A percentile compares a stretch with the other conserved stretches of the same genome.
These are phyloP conservation scores for Phenoliferia sp. DNA, from an alignment of 1,284 basidiomycete genomes.

Conservation along the genomic window DNA sequence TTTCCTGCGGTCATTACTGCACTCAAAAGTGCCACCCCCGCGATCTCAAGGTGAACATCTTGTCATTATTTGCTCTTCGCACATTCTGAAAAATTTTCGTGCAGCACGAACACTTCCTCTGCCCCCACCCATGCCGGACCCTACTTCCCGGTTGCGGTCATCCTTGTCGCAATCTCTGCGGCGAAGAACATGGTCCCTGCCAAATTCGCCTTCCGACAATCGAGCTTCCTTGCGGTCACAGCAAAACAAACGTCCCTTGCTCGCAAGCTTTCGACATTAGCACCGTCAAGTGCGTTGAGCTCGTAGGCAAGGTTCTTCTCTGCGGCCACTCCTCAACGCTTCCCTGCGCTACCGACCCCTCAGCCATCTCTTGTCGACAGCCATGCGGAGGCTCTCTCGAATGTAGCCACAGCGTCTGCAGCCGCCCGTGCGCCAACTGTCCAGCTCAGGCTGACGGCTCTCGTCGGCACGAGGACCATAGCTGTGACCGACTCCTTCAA, in stretches of 20 bases:
- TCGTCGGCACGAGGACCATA: neutral
- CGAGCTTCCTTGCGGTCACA: constrained; percentile 61
- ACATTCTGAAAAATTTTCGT: neutral
- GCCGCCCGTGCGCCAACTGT: constrained; percentile 52
- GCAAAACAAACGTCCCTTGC: constrained; percentile 44
- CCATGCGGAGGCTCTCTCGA: constrained; percentile 49
- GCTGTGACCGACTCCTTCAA: neutral
- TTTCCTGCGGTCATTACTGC: constrained; percentile 67
- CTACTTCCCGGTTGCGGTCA: constrained; percentile 54
- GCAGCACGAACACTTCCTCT: constrained; percentile 6
- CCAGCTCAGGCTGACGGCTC: constrained; percentile 40
- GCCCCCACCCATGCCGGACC: constrained; percentile 49
- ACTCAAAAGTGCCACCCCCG: constrained; percentile 67
- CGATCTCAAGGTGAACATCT: constrained; percentile 45
- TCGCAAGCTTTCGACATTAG: constrained; percentile 49
- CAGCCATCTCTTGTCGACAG: constrained; percentile 45
- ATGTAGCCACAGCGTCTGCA: constrained; percentile 52
- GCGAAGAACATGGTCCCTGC: constrained; percentile 57
- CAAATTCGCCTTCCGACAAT: constrained; percentile 50
- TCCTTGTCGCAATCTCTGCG: constrained; percentile 58
- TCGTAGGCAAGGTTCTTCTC: constrained; percentile 51
- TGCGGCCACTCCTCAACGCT: constrained; percentile 57
- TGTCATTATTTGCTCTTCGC: neutral
- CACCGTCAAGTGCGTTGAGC: constrained; percentile 48
- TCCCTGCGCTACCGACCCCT: constrained; percentile 51